These are phyloP conservation scores for Parastagonospora nodorum DNA, from an alignment of 2,329 filamentous ascomycete genomes.

Conservation along the genomic window DNA sequence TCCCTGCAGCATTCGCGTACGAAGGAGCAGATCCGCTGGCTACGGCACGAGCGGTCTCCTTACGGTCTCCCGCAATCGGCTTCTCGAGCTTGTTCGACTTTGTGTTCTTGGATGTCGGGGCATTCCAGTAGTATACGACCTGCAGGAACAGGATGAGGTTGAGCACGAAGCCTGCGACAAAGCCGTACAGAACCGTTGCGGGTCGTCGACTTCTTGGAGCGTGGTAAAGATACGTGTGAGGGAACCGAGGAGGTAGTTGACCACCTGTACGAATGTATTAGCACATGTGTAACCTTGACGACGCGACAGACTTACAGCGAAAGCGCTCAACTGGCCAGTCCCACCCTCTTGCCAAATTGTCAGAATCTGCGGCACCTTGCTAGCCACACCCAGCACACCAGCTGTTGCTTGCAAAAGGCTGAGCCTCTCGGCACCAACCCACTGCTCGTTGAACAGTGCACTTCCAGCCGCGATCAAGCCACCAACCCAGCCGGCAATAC, in stretches of 20 bases:
- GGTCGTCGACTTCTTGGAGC: conserved; percentile 94
- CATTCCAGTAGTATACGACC: conserved; percentile 97
- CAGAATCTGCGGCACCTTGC: conserved; percentile 91
- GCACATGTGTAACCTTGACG: neutral
- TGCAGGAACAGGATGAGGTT: conserved; percentile 86
- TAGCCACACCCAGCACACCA: conserved; percentile 80
- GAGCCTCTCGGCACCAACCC: conserved; percentile 71
- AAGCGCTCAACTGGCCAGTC: conserved; percentile 94
- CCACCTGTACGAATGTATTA: conserved; percentile 66
- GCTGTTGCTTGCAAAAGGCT: conserved; percentile 81
- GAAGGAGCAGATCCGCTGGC: conserved; percentile 41
- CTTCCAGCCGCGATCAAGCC: conserved; percentile 72
- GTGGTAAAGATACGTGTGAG: conserved; percentile 97
- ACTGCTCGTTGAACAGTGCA: conserved; percentile 68
- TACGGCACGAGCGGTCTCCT: conserved; percentile 37
- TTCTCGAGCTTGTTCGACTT: conserved; percentile 47
- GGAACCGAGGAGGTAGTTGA: conserved; percentile 95
- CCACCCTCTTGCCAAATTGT: conserved; percentile 84
- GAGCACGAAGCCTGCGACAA: conserved; percentile 86
- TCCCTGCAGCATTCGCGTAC: conserved; percentile 48
- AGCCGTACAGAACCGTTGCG: conserved; percentile 94
- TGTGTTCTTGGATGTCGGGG: conserved; percentile 35
- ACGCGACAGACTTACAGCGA: conserved; percentile 70
- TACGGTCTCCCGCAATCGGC: conserved; percentile 40
- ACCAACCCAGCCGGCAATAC: conserved; percentile 79